phyloP scores from a whole-genome alignment of 2,329 filamentous ascomycete species.

The Lasiodiplodia gonubiensis region DNA sequence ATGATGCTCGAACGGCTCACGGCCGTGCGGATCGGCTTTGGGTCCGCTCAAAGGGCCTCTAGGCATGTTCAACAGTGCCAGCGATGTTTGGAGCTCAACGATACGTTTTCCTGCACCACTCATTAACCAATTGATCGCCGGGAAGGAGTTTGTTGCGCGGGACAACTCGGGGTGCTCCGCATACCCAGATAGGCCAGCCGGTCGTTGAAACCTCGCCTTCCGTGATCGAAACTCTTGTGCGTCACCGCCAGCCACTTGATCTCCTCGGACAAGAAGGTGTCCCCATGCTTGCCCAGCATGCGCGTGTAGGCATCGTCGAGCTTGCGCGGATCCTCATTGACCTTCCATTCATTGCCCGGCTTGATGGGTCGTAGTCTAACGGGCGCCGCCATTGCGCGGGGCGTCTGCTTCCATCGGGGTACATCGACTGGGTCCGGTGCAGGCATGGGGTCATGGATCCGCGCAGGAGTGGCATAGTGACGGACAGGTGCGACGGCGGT shows the following conservation, averaged over 20 bases:
- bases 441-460: slow-evolving; percentile 29
- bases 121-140: neutral
- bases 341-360: slow-evolving; percentile 64
- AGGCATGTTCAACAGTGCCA: slow-evolving; percentile 62
- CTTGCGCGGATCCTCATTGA: slow-evolving; percentile 76
- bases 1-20: slow-evolving; percentile 71
- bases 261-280: slow-evolving; percentile 81
- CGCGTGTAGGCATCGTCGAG: slow-evolving; percentile 79
- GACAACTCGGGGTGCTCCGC: slow-evolving; percentile 31
- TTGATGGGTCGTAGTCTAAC: slow-evolving; percentile 63
- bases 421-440: slow-evolving; percentile 39
- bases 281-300: slow-evolving; percentile 75
- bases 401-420: slow-evolving; percentile 59
- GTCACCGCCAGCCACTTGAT: slow-evolving; percentile 96
- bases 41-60: slow-evolving; percentile 33
- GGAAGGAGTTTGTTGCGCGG: neutral
- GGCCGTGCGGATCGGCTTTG: slow-evolving; percentile 49
- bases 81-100: slow-evolving; percentile 67
- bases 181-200: slow-evolving; percentile 86
- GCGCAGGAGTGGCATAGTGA: slow-evolving; percentile 15
- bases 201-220: slow-evolving; percentile 91
- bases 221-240: slow-evolving; percentile 98
- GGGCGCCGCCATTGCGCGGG: slow-evolving; percentile 54
- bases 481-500: slow-evolving; percentile 36
- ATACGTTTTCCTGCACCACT: slow-evolving; percentile 64